A percentile compares a stretch with the other conserved stretches of the same genome.
phyloP scores from a whole-genome alignment of 2,329 filamentous ascomycete species.

The Fonsecaea erecta region DNA sequence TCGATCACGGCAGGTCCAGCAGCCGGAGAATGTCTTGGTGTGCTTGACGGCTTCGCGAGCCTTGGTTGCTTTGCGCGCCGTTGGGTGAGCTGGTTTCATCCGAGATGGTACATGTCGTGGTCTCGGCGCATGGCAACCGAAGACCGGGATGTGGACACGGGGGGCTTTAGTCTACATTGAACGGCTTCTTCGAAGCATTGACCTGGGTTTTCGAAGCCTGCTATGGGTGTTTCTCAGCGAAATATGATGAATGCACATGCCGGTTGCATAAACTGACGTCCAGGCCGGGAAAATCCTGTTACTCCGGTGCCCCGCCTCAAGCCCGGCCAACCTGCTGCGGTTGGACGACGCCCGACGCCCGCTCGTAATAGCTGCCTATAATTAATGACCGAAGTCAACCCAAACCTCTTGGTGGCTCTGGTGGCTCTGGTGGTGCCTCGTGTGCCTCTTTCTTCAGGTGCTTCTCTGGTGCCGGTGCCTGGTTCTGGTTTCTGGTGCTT shows the following conservation, averaged over 20 bases:
- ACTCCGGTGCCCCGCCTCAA: neutral
- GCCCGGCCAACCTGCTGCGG: neutral
- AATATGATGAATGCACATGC: neutral
- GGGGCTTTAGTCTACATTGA: neutral
- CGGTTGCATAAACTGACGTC: neutral
- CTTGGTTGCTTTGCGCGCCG: slow-evolving; percentile 20
- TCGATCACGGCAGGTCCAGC: slow-evolving; percentile 32
- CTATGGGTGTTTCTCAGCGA: neutral
- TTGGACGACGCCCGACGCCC: neutral
- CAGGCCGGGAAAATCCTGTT: neutral
- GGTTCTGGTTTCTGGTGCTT: too few species aligned
- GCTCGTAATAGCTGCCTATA: neutral
- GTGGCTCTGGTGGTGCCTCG: too few species aligned
- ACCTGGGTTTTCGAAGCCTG: neutral
- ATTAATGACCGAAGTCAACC: too few species aligned
- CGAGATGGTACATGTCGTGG: slow-evolving; percentile 16
- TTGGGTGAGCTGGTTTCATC: slow-evolving; percentile 23
- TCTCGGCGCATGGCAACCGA: neutral
- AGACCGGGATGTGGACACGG: neutral
- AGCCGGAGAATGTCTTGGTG: slow-evolving; percentile 33
- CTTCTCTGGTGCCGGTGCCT: neutral
- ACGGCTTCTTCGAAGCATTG: neutral
- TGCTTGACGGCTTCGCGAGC: slow-evolving; percentile 31
- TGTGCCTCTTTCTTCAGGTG: neutral
- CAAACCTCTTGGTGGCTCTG: too few species aligned